Conservation (phyloP, 768 basidiomycete genomes). For the Chalciporus sphaerocephalus region DNA sequence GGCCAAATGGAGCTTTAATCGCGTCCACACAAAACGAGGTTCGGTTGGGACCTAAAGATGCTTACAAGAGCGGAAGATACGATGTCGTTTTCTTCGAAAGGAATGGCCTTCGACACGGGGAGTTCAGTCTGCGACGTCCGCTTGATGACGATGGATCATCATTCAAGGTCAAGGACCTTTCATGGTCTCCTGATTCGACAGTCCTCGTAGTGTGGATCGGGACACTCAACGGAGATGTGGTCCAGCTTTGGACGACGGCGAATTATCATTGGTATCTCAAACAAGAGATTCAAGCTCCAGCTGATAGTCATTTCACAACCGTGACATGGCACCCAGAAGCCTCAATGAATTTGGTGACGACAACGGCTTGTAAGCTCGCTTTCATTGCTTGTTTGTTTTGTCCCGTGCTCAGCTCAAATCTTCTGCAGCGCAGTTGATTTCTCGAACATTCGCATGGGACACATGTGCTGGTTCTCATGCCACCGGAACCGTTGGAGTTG, state of each 20-base stretch:
- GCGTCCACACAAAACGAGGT: constrained; percentile 71
- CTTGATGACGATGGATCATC: constrained; percentile 46
- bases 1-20: constrained; percentile 85
- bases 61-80: constrained; percentile 63
- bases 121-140: constrained; percentile 60
- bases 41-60: constrained; percentile 67
- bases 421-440: constrained; percentile 48
- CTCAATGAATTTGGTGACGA: constrained; percentile 57
- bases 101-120: constrained; percentile 90
- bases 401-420: constrained; percentile 1
- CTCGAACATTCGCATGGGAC: constrained; percentile 72
- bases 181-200: constrained; percentile 87
- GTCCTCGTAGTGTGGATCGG: constrained; percentile 85
- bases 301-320: constrained; percentile 58
- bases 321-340: constrained; percentile 88
- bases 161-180: constrained; percentile 69
- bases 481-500: constrained; percentile 82
- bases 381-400: background rate
- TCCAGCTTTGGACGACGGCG: constrained; percentile 91
- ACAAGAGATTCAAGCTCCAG: constrained; percentile 67
- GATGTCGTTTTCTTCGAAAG: constrained; percentile 94
- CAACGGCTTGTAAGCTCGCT: constrained; percentile 54
- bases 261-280: constrained; percentile 99
- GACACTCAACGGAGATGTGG: constrained; percentile 61
- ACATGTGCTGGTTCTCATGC: constrained; percentile 71